phyloP scores from a whole-genome alignment of 2,329 filamentous ascomycete species.

The Arachnomyces sp. region DNA sequence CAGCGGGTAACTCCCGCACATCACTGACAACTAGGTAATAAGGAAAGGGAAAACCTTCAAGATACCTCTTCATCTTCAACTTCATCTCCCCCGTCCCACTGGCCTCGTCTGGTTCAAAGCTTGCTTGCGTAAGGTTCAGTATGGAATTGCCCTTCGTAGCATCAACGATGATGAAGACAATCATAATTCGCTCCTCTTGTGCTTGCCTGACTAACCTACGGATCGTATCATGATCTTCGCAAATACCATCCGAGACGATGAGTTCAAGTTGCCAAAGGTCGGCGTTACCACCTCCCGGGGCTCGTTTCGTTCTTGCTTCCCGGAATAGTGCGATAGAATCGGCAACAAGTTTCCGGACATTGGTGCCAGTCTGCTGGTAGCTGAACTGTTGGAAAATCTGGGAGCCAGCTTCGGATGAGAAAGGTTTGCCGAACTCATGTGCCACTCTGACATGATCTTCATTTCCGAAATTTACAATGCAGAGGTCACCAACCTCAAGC shows the following conservation, averaged over 20 bases:
- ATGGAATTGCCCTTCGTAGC: conserved; percentile 51
- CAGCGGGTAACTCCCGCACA: conserved; percentile 79
- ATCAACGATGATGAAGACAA: conserved; percentile 96
- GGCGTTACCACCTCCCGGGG: conserved; percentile 40
- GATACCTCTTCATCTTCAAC: conserved; percentile 78
- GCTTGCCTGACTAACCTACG: conserved; percentile 75
- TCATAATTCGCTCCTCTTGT: conserved; percentile 89
- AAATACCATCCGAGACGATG: conserved; percentile 88
- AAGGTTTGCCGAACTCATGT: conserved; percentile 75
- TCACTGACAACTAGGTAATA: conserved; percentile 95
- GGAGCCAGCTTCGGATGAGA: conserved; percentile 73
- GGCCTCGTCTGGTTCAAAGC: conserved; percentile 61
- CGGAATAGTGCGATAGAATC: conserved; percentile 75
- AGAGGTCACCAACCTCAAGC: conserved; percentile 91
- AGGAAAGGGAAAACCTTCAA: conserved; percentile 92
- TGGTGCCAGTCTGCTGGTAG: conserved; percentile 77
- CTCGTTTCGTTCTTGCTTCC: conserved; percentile 57
- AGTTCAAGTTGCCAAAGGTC: conserved; percentile 95
- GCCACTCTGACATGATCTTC: conserved; percentile 64
- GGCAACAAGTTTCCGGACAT: conserved; percentile 70
- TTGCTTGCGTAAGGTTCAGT: conserved; percentile 77
- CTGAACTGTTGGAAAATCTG: conserved; percentile 75
- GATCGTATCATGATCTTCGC: conserved; percentile 79
- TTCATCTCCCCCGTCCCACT: conserved; percentile 51
- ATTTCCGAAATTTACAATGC: conserved; percentile 80